phyloP scores from a whole-genome alignment of 2,329 filamentous ascomycete genomes.

The Zelopaecilomyces penicillatus region DNA sequence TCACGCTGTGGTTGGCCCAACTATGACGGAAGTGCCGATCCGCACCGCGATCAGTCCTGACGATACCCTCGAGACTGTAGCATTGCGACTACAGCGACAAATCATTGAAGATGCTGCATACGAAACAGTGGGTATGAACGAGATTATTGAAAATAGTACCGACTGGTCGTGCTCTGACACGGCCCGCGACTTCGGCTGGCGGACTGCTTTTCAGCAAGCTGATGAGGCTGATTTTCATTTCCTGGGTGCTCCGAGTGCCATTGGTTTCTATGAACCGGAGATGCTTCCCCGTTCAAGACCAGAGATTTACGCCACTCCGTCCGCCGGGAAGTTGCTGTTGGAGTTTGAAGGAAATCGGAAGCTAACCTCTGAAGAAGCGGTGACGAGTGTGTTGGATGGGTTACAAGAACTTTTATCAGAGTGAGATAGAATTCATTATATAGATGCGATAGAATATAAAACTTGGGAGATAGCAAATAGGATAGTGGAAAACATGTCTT shows the following conservation, averaged over 20 bases:
- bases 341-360: constrained; percentile 6
- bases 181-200: constrained; percentile 4
- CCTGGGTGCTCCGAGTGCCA: constrained; percentile 1
- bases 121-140: constrained; percentile 3
- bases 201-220: constrained; percentile 5
- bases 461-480: too few relatives aligned
- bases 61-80: background rate
- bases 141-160: constrained; percentile 5
- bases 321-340: constrained; percentile 1
- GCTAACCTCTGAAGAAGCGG: background rate
- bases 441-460: too few relatives aligned
- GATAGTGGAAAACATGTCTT: too few relatives aligned
- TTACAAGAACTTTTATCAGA: too few relatives aligned
- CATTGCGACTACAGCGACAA: constrained; percentile 3
- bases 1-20: constrained; percentile 7
- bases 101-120: constrained; percentile 2
- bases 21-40: constrained; percentile 4
- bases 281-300: constrained; percentile 2
- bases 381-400: too few relatives aligned
- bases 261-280: constrained; percentile 1
- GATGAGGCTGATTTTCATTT: constrained; percentile 2
- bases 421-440: too few relatives aligned
- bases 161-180: constrained; percentile 3
- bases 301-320: constrained; percentile 5
- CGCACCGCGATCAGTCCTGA: background rate